Percentiles rank a stretch among this genome's conserved stretches.
These are phyloP conservation scores for Yamadazyma buinensis DNA, from an alignment of 1,139 yeast species.

Conservation along the genomic window DNA sequence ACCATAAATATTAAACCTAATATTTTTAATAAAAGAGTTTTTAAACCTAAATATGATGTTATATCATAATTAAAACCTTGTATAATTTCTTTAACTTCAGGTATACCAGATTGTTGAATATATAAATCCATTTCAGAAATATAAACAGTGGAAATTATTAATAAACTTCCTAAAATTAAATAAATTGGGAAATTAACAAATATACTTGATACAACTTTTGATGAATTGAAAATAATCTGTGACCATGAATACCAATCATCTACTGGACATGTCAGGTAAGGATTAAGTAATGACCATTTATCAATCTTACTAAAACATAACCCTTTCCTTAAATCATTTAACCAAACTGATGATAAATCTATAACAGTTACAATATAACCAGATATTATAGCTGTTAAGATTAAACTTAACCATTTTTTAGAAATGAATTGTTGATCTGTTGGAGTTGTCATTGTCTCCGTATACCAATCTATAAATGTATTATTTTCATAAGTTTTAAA, in stretches of 20 bases:
- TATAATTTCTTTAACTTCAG: constrained; percentile 63
- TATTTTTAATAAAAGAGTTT: constrained; percentile 47
- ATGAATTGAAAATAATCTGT: constrained; percentile 22
- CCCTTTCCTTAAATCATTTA: constrained; percentile 58
- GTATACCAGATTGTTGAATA: constrained; percentile 63
- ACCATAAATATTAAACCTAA: constrained; percentile 60
- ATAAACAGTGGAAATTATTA: constrained; percentile 27
- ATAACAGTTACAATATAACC: constrained; percentile 60
- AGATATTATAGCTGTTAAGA: constrained; percentile 49
- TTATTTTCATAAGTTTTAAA: constrained; percentile 23
- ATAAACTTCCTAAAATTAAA: constrained; percentile 24
- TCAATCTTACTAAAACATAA: constrained; percentile 35
- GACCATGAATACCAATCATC: constrained; percentile 45
- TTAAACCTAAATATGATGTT: constrained; percentile 42
- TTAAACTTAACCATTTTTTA: constrained; percentile 56
- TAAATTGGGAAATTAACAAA: constrained; percentile 39
- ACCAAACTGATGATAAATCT: constrained; percentile 59
- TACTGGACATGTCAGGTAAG: constrained; percentile 44
- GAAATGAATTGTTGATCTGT: constrained; percentile 9
- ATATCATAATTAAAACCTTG: constrained; percentile 51
- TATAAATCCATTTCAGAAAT: constrained; percentile 37
- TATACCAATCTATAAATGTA: constrained; percentile 36
- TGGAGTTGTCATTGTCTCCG: constrained; percentile 19
- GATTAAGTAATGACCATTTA: constrained; percentile 41
- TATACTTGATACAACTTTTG: constrained; percentile 15